Evolutionary conservation across 345 rosid genomes (phyloP), one percentile per base, ranked within the genome.

Genomic region (Turritis glabra): DNA sequence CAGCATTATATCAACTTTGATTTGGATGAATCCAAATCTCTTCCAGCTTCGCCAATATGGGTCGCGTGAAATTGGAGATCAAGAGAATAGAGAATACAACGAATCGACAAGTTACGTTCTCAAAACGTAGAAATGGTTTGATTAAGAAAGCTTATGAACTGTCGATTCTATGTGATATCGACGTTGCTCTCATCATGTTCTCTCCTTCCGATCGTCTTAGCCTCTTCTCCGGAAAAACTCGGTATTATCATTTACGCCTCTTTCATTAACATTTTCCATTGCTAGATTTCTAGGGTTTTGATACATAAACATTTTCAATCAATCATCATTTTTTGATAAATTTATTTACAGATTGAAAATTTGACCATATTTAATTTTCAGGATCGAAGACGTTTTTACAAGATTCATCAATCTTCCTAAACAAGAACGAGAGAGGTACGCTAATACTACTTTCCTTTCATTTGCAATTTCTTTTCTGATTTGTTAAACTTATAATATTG

Each of bases 101-200:
- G 0, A 90, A 90, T 71, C 85, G 92, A 2, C 96, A 92, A 41
- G 92, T 90, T 23, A 89, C 96, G 3, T 92, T 85, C 30, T 92
- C 96, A 2, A 92, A 92, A 78, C 97, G 96, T 48, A 84, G 93
- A 64, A 89, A 88, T 81, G 96, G 93, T 62, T 87, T 92, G 80
- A 88, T 92, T 54, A 90, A 92, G 81, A 92, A 92, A 60, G 97
- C 96, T 29, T 92, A 90, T 29, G 97, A 92, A 67, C 85, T 92
- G 73, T 85, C 92, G n/a, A 72, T 89, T 67, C 96, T 92, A 11
- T 87, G 96, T 21, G 96, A 88, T 59, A 87, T 92, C 68, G 96
- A 90, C 54, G 87, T 90, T 74, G 94, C 96, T 46, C 94, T 92
- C 53, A 77, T 88, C 69, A 88, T 90, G 94, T 92, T 90, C 77